Evolutionary conservation across 129 eudicot species (phyloP), one percentile per base, ranked within the genome.

Genomic region (Saussurea involucrata): DNA sequence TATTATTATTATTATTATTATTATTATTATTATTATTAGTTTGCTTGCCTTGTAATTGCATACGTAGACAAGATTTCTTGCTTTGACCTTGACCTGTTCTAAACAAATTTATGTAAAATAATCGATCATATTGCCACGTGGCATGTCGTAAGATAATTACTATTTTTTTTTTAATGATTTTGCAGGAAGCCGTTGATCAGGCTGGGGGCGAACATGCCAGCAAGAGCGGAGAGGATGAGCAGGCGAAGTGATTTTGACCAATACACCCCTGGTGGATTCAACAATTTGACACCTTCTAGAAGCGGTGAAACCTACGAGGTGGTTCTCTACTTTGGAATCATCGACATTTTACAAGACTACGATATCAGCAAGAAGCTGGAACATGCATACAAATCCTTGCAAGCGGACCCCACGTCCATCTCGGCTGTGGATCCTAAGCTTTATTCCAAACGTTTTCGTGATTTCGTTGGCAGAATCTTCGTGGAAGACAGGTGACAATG

Each of bases 161-260:
- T n/a, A n/a, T n/a, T n/a, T n/a, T n/a, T n/a, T n/a, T 36, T 7
- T 36, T 71, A 40, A 12, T 28, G 58, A 0, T 58, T 13, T 0
- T 74, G 42, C 85, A 92, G 99, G 91, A 95, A 92, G 77, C 97
- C 99, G 1, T 78, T 92, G 80, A 95, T 95, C 40, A 83, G 92
- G 57, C 77, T 95, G 46, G 99, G 99, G 44, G 96, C 99, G 9
- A 95, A 95, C 80, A 89, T 95, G 99, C 99, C 99, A 24, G 99
- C 96, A 22, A 86, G 96, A 78, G 99, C 96, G 3, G 96, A 91
- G 66, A 82, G 96, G 29, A 83, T 95, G 81, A 90, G 89, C 20
- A 80, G 99, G 74, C 72, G 89, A 75, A 95, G 96, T 9, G 99
- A 95, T 74, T 91, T 86, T 67, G 96, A 95, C 80, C 96, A 91